Conservation (phyloP, 2,329 filamentous ascomycete genomes). For the Fusarium praegraminearum region DNA sequence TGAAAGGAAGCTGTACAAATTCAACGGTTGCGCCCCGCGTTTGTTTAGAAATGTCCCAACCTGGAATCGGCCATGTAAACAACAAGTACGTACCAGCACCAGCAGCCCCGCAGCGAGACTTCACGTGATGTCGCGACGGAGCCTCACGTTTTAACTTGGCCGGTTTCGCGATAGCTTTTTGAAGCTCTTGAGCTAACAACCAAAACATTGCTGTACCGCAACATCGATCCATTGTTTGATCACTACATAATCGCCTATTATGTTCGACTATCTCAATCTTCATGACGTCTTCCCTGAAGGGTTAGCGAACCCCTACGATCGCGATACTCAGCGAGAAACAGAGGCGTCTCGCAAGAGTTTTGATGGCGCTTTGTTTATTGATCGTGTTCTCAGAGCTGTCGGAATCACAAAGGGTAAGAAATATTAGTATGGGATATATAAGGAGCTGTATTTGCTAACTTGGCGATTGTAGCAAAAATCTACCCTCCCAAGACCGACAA, state of each 20-base stretch:
- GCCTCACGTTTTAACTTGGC: constrained; percentile 17
- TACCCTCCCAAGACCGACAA: constrained; percentile 81
- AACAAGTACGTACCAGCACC: constrained; percentile 40
- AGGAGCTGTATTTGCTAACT: constrained; percentile 11
- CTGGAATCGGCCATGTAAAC: constrained; percentile 53
- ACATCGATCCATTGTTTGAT: neutral
- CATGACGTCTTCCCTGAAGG: constrained; percentile 74
- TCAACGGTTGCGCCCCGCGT: constrained; percentile 50
- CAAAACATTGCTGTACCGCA: constrained; percentile 16
- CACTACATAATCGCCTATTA: constrained; percentile 47
- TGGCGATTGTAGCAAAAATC: constrained; percentile 62
- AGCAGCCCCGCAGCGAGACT: neutral
- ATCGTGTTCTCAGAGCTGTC: constrained; percentile 78
- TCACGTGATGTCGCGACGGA: constrained; percentile 45
- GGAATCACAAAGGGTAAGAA: constrained; percentile 75
- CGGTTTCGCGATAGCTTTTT: constrained; percentile 45
- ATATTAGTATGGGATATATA: neutral
- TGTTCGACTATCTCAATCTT: constrained; percentile 76
- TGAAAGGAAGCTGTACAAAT: constrained; percentile 36
- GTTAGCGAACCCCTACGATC: constrained; percentile 71
- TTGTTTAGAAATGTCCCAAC: constrained; percentile 57
- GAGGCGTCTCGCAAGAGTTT: constrained; percentile 74
- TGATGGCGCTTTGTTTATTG: constrained; percentile 80
- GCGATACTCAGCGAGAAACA: constrained; percentile 71
- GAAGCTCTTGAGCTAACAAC: constrained; percentile 16